Evolutionary conservation across 768 basidiomycete species (phyloP), one percentile per base, ranked within the genome.

Genomic region (Boletus pseudopeckii): DNA sequence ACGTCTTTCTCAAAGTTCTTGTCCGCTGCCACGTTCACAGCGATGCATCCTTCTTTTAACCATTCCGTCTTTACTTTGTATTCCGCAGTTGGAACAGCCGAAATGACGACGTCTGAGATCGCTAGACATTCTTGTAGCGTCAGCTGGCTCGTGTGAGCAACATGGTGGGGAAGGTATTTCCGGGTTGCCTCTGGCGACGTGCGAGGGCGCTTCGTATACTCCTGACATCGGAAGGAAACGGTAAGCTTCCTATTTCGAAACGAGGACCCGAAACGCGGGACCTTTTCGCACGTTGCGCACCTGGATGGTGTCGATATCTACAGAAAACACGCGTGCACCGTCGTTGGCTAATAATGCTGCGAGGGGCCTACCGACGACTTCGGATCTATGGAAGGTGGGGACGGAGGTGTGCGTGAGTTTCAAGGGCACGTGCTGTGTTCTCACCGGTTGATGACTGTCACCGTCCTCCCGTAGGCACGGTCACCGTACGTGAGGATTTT

Each of bases 1-100:
- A 99, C 86, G 63, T 96, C 88, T 57, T 82, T 83, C 66, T 96
- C 93, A 63, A 98, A 99, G 70, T 99, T 99, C 77, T 96, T 98
- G 63, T 95, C 94, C 0, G 89, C 85, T 17, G 92, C 87, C 20
- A 99, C 89, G 64, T 98, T 98, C 53, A 98, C 71, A 59, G 92
- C 94, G 3, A 98, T 74, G 64, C 94, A 96, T 1, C 97, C 97
- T 56, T 95, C 91, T 73, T 97, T 98, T 56, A 99, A 75, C 80
- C 81, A 85, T 47, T 82, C 82, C 1, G 95, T 98, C 65, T 88
- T 85, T 50, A 99, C 77, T 70, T 97, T 98, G 75, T 97, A 99
- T 8, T 74, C 71, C 14, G 84, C 74, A 58, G 75, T 84, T 1
- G 97, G 97, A 4, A 99, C 97, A 11, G 96, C 97, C 11, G 91